Evolutionary conservation across 768 basidiomycete genomes (phyloP), one percentile per base, ranked within the genome.

Genomic region (Tylopilus felleus): DNA sequence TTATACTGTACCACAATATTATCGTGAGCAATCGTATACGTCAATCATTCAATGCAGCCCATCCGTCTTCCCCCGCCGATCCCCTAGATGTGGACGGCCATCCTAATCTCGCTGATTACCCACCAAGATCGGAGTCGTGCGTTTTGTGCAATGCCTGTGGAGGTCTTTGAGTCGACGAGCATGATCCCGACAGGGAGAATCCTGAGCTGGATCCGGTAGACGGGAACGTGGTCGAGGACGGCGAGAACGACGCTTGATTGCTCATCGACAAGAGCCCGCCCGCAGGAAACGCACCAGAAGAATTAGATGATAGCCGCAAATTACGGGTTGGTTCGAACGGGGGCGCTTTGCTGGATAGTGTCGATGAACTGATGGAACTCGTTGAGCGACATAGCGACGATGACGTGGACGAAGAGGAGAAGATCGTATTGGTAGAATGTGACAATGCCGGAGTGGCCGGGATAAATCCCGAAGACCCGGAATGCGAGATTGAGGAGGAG

Each of bases 321-420:
- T 51, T 60, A n/a, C 65, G 66, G 3, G 66, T 72, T 2, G 81
- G 82, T 60, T 83, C 82, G 50, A 83, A 84, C 16, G 80, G 77
- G 4, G 76, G 72, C 2, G 81, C 82, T 36, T 75, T 77, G 53
- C 77, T 76, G 10, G 81, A 83, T n/a, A 83, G 63, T 13, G 69
- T 77, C 8, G 79, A 79, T 3, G 69, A 60, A 10, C 65, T 43
- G 2, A 60, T 52, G 1, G 71, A 66, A 35, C 61, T 69, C 28
- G 66, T 66, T 1, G 70, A 70, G 19, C 65, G 61, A 36, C 67
- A 63, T 12, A 69, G 48, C 1, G 64, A 61, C 5, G 71, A 61
- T 12, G 68, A 49, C 6, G 59, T 50, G 16, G 65, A 52, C n/a
- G 52, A 59, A 4, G 64, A 42, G 5, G 64, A 53, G 8, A 67